phyloP scores from a whole-genome alignment of 2,329 filamentous ascomycete genomes.

The Lasiodiplodia gonubiensis region DNA sequence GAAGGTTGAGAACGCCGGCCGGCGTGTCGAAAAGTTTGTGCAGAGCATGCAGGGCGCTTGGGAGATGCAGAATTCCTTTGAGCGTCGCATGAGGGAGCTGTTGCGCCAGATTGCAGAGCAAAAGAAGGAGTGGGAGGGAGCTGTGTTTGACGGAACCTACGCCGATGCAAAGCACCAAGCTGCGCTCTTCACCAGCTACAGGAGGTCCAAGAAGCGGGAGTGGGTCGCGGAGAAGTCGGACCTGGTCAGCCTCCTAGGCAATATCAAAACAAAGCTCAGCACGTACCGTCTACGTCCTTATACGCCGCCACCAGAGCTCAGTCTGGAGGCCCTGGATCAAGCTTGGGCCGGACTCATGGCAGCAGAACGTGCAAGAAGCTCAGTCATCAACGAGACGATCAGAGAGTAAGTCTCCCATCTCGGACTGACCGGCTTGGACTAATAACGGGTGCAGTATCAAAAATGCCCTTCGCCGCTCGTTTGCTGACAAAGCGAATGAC shows the following conservation, averaged over 20 bases:
- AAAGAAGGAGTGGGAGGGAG: slow-evolving; percentile 74
- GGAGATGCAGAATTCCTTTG: slow-evolving; percentile 99
- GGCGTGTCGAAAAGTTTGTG: slow-evolving; percentile 97
- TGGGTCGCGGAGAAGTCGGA: slow-evolving; percentile 99
- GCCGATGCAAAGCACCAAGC: slow-evolving; percentile 88
- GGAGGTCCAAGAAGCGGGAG: slow-evolving; percentile 84
- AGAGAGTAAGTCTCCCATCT: slow-evolving; percentile 68
- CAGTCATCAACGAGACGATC: slow-evolving; percentile 97
- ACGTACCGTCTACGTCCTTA: slow-evolving; percentile 93
- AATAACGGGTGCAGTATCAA: slow-evolving; percentile 71
- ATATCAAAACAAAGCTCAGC: slow-evolving; percentile 98
- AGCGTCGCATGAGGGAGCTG: slow-evolving; percentile 85
- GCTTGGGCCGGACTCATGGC: slow-evolving; percentile 82
- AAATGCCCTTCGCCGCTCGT: slow-evolving; percentile 86
- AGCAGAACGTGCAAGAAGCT: slow-evolving; percentile 85
- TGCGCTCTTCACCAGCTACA: slow-evolving; percentile 82
- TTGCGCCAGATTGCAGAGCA: slow-evolving; percentile 76
- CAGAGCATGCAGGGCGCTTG: slow-evolving; percentile 98
- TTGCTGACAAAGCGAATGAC: slow-evolving; percentile 98
- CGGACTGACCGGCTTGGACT: slow-evolving; percentile 31
- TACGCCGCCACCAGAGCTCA: slow-evolving; percentile 83
- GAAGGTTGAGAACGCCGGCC: slow-evolving; percentile 94
- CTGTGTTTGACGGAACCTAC: slow-evolving; percentile 90
- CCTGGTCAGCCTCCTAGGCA: slow-evolving; percentile 87
- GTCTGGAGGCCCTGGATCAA: slow-evolving; percentile 78